Conservation (phyloP, 176 grass and related monocot genomes). For the Zizania latifolia region DNA sequence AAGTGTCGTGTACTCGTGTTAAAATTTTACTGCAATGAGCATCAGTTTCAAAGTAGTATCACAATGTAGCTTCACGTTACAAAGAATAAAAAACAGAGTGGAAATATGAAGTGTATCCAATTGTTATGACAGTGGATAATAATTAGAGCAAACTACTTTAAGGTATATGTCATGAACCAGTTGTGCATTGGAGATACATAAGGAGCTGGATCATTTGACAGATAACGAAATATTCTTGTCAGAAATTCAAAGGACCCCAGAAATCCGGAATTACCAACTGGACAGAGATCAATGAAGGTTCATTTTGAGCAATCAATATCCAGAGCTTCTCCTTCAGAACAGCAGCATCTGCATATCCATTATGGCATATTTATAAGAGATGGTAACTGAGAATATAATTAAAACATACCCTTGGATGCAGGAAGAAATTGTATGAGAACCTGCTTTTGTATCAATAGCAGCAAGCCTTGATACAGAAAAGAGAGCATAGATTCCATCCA, state of each 20-base stretch:
- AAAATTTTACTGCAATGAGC: background rate
- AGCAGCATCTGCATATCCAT: conserved; percentile 57
- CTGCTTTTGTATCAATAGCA: conserved; percentile 90
- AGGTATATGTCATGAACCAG: background rate
- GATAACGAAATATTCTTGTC: conserved; percentile 9
- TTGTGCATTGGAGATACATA: background rate
- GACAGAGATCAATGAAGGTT: conserved; percentile 62
- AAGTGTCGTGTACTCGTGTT: background rate
- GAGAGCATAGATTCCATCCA: conserved; percentile 95
- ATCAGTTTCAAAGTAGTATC: conserved; percentile 12
- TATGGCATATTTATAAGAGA: background rate
- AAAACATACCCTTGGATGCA: background rate
- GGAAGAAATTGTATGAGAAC: conserved; percentile 35
- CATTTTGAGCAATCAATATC: conserved; percentile 79
- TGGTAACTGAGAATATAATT: conserved; percentile 15
- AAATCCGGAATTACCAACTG: conserved; percentile 63
- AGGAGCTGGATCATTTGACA: conserved; percentile 12
- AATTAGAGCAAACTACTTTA: background rate
- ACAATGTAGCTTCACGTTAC: background rate
- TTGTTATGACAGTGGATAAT: background rate
- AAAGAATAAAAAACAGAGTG: background rate
- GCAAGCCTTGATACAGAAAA: conserved; percentile 69
- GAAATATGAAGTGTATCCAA: background rate
- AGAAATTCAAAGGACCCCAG: background rate
- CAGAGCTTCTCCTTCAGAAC: conserved; percentile 91